Conservation (phyloP, 129 eudicot species). For the Calendula officinalis region DNA sequence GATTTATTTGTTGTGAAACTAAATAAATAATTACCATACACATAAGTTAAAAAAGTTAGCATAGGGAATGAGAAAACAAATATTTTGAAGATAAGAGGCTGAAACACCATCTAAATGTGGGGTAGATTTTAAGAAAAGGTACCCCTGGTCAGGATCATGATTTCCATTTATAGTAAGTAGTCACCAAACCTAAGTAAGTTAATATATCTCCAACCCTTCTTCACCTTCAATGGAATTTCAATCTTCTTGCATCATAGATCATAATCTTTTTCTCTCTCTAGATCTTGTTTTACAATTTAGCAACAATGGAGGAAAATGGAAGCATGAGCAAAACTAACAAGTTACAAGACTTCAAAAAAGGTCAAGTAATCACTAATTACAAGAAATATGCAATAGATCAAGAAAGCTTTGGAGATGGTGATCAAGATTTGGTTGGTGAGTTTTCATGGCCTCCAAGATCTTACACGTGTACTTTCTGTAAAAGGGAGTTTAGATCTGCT, state of each 20-base stretch:
- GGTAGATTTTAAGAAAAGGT: slow-evolving; percentile 30
- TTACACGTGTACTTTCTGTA: slow-evolving; percentile 40
- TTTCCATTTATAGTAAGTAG: slow-evolving; percentile 27
- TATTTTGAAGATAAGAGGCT: slow-evolving; percentile 19
- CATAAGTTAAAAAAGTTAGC: slow-evolving; percentile 7
- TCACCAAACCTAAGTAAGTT: slow-evolving; percentile 27
- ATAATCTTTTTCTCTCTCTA: slow-evolving; percentile 5
- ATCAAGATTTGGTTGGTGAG: slow-evolving; percentile 15
- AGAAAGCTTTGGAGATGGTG: slow-evolving; percentile 19
- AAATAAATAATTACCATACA: not conserved
- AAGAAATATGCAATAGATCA: slow-evolving; percentile 1
- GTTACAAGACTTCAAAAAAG: not conserved
- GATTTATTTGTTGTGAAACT: not conserved
- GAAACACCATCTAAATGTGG: slow-evolving; percentile 23
- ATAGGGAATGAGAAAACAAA: slow-evolving; percentile 33
- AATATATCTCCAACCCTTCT: slow-evolving; percentile 13
- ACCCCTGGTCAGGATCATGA: slow-evolving; percentile 21
- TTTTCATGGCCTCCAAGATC: slow-evolving; percentile 41
- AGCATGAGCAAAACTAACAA: slow-evolving; percentile 5
- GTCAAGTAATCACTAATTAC: slow-evolving; percentile 8
- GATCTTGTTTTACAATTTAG: not conserved
- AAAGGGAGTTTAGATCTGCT: slow-evolving; percentile 42
- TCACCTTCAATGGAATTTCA: slow-evolving; percentile 6
- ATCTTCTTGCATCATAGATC: slow-evolving; percentile 18
- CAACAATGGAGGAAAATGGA: slow-evolving; percentile 26